A percentile compares a stretch with the other conserved stretches of the same genome.
phyloP scores from a whole-genome alignment of 495 filamentous ascomycete species.

The Trichoderma virens region DNA sequence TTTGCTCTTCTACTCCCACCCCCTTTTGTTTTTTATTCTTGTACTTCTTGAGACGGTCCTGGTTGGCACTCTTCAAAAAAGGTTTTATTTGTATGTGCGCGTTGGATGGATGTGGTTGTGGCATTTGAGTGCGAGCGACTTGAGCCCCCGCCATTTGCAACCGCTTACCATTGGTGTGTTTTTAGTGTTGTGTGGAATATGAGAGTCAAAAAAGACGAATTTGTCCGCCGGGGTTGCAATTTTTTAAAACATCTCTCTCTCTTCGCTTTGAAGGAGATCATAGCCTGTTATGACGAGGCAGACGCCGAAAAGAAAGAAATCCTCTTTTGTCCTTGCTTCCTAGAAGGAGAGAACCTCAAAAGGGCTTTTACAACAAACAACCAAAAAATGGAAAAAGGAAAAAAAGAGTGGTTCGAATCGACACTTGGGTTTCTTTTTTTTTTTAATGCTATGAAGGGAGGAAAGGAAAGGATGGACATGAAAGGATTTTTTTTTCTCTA shows the following conservation, averaged over 20 bases:
- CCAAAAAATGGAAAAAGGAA: no score
- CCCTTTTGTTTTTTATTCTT: neutral
- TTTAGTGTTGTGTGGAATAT: conserved; percentile 1
- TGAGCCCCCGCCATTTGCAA: neutral
- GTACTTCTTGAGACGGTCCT: neutral
- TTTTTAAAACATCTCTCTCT: neutral
- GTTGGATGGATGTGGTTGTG: conserved; percentile 12
- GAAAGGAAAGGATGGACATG: neutral
- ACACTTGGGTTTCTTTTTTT: no score
- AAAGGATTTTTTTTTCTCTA: neutral
- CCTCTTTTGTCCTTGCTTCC: neutral
- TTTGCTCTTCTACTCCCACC: neutral
- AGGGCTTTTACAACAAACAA: neutral
- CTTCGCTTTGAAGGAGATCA: neutral
- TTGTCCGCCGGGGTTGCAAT: neutral
- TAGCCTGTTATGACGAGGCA: neutral
- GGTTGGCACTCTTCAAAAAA: conserved; percentile 10
- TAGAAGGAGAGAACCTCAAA: neutral
- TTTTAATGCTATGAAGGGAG: no score
- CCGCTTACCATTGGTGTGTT: neutral
- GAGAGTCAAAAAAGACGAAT: neutral
- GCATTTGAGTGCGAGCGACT: neutral
- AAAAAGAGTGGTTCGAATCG: no score
- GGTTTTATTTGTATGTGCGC: conserved; percentile 21
- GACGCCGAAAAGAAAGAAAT: neutral